Conservation (phyloP, 306 rosid genomes). For the Acacia melanoxylon region DNA sequence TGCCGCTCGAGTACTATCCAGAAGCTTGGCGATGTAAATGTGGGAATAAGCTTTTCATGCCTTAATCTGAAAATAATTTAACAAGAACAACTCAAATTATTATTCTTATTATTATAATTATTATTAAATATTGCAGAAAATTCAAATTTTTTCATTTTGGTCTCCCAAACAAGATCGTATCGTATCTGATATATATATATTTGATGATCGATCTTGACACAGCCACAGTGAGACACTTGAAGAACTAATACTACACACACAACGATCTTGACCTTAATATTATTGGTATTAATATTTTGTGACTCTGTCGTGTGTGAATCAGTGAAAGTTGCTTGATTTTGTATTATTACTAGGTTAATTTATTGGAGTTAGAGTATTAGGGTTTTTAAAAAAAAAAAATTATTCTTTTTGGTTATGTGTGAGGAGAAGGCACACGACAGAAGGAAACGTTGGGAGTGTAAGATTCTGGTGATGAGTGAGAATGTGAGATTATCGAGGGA, state of each 20-base stretch:
- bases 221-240: background rate
- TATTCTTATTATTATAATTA: background rate
- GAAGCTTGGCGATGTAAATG: conserved; percentile 99
- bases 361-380: background rate
- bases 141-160: conserved; percentile 24
- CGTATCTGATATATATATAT: background rate
- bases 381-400: background rate
- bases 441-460: conserved; percentile 58
- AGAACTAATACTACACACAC: background rate
- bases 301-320: conserved; percentile 5
- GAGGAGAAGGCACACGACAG: conserved; percentile 23
- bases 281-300: background rate
- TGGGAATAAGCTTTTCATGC: conserved; percentile 80
- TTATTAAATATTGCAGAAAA: conserved; percentile 20
- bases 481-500: conserved; percentile 25
- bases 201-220: background rate
- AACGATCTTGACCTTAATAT: too few relatives aligned
- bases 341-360: conserved; percentile 8
- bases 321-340: background rate
- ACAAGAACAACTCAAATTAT: background rate
- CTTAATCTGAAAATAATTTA: conserved; percentile 28
- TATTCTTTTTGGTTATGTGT: conserved; percentile 28
- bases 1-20: conserved; percentile 87
- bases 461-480: conserved; percentile 37
- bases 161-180: background rate